Conservation (phyloP, 441 rosid genomes). For the Pelargonium australe region DNA sequence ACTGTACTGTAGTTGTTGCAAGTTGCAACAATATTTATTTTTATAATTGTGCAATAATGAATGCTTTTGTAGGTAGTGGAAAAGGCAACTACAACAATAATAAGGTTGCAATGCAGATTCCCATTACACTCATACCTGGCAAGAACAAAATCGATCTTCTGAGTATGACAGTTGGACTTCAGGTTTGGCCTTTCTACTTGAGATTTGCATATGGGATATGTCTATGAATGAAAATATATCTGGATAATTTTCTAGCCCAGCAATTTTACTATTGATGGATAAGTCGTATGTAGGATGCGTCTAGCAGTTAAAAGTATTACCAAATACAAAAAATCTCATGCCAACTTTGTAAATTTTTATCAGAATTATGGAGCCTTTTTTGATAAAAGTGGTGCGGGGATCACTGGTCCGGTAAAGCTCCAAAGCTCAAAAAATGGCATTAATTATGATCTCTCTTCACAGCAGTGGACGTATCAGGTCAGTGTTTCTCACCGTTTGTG, state of each 20-base stretch:
- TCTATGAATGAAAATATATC: constrained; percentile 1
- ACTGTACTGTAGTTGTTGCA: background rate
- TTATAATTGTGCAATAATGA: background rate
- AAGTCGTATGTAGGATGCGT: background rate
- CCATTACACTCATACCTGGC: constrained; percentile 51
- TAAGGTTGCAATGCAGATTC: constrained; percentile 54
- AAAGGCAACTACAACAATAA: constrained; percentile 40
- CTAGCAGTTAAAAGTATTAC: background rate
- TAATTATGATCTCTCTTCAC: constrained; percentile 56
- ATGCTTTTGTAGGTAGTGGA: constrained; percentile 52
- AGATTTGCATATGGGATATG: background rate
- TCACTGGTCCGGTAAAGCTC: constrained; percentile 82
- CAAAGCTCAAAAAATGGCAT: constrained; percentile 47
- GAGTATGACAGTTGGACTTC: constrained; percentile 92
- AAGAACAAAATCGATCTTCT: constrained; percentile 77
- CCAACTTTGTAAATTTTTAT: background rate
- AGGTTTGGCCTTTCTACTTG: constrained; percentile 37
- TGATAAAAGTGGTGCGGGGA: constrained; percentile 71
- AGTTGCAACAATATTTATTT: constrained; percentile 8
- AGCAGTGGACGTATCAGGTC: constrained; percentile 90
- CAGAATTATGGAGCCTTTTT: constrained; percentile 90
- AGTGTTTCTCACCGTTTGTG: background rate
- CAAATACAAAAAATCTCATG: background rate
- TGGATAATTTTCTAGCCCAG: background rate
- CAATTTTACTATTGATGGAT: constrained; percentile 1